These are phyloP conservation scores for Beauveria medogensis DNA, from an alignment of 2,329 filamentous ascomycete genomes.

Conservation along the genomic window DNA sequence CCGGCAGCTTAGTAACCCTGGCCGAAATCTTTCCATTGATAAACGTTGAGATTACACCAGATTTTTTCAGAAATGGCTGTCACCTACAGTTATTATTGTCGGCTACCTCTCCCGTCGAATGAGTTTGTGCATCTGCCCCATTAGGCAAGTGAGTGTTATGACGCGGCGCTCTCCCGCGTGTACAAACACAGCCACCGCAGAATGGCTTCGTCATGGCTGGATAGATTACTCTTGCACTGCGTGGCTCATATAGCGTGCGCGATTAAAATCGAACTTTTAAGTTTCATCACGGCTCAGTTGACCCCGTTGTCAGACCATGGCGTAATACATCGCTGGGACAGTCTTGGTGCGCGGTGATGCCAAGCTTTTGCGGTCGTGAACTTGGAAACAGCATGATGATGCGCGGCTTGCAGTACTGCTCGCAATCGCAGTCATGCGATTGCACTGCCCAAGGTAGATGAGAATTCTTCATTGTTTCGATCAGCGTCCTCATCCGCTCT, in stretches of 20 bases:
- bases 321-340: background rate
- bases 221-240: background rate
- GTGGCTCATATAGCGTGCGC: background rate
- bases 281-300: background rate
- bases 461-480: background rate
- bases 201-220: background rate
- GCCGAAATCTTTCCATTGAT: too few species aligned
- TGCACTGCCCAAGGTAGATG: background rate
- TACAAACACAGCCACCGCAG: conserved; percentile 2
- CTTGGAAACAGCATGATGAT: too few species aligned
- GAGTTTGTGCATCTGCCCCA: background rate
- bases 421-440: too few species aligned
- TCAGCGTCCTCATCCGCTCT: too few species aligned
- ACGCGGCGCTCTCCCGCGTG: background rate
- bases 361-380: too few species aligned
- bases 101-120: background rate
- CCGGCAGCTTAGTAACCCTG: too few species aligned
- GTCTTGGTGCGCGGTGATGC: background rate
- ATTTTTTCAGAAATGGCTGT: too few species aligned
- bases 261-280: too few species aligned
- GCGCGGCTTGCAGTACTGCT: too few species aligned
- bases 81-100: background rate
- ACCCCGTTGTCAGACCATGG: background rate
- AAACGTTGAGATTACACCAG: too few species aligned
- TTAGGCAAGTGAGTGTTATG: background rate